Conservation (phyloP, 202 grass and related monocot genomes). For the Setaria viridis region DNA sequence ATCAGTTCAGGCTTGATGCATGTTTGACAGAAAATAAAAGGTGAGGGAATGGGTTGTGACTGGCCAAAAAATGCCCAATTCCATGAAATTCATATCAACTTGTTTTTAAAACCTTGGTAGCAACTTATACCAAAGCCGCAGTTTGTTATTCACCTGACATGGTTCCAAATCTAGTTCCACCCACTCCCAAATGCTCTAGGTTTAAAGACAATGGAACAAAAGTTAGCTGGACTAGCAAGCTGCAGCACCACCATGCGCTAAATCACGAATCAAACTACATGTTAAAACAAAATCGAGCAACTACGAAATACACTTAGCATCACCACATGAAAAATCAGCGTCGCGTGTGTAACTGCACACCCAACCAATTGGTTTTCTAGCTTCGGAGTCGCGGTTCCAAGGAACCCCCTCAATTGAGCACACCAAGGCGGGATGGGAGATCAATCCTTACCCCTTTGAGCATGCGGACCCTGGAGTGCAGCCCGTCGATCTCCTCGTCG, state of each 20-base stretch:
- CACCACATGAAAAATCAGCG: not conserved
- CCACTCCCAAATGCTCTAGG: not conserved
- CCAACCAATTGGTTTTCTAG: not conserved
- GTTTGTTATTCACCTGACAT: not conserved
- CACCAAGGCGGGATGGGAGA: not conserved
- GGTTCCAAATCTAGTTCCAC: conserved; percentile 10
- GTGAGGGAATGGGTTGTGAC: not conserved
- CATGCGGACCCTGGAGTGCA: conserved; percentile 64
- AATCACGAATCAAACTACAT: not conserved
- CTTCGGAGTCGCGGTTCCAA: not conserved
- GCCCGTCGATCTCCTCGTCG: conserved; percentile 79
- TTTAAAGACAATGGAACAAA: not conserved
- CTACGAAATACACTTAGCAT: not conserved
- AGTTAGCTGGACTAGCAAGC: conserved; percentile 9
- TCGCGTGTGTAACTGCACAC: not conserved
- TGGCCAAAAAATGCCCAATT: not conserved
- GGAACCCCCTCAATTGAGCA: not conserved
- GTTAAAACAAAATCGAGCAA: not conserved
- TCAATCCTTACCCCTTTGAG: conserved; percentile 66
- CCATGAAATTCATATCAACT: not conserved
- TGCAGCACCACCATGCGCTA: not conserved
- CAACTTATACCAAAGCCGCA: not conserved
- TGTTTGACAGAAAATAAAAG: not conserved
- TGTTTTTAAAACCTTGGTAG: not conserved
- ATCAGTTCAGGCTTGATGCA: not conserved